Conservation (phyloP, 2,329 filamentous ascomycete genomes). For the Fusarium falciforme region DNA sequence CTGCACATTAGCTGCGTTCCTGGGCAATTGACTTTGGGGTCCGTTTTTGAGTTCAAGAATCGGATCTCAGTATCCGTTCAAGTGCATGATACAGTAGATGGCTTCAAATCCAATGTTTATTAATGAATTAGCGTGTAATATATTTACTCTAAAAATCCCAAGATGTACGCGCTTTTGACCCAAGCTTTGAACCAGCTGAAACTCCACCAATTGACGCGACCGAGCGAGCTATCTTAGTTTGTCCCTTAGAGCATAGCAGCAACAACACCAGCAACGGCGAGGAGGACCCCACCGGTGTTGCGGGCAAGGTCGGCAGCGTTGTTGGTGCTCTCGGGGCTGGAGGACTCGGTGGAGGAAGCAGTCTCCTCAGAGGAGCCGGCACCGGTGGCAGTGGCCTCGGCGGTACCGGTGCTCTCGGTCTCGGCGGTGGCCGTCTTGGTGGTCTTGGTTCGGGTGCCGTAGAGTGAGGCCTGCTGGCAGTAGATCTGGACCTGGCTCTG, state of each 20-base stretch:
- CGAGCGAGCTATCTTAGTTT: background rate
- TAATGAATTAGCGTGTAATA: slow-evolving; percentile 38
- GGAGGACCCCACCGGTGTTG: slow-evolving; percentile 49
- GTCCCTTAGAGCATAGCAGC: slow-evolving; percentile 50
- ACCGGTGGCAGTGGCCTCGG: slow-evolving; percentile 33
- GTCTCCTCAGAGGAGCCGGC: slow-evolving; percentile 33
- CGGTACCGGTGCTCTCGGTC: slow-evolving; percentile 22
- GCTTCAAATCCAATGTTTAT: slow-evolving; percentile 18
- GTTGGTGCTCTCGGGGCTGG: slow-evolving; percentile 38
- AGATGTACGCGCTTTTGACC: slow-evolving; percentile 24
- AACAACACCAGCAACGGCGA: slow-evolving; percentile 53
- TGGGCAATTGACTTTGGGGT: background rate
- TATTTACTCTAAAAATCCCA: slow-evolving; percentile 32
- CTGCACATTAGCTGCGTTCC: background rate
- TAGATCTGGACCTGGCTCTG: slow-evolving; percentile 54
- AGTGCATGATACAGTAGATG: background rate
- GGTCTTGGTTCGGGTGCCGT: slow-evolving; percentile 49
- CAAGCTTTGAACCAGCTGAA: slow-evolving; percentile 8
- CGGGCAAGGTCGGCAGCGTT: slow-evolving; percentile 46
- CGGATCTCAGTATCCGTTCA: background rate
- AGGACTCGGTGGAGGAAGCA: slow-evolving; percentile 30
- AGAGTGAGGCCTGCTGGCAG: slow-evolving; percentile 60
- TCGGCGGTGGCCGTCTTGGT: slow-evolving; percentile 39
- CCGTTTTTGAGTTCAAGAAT: background rate
- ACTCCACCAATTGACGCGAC: slow-evolving; percentile 14